Conservation (phyloP, 257 asterid species). For the Echium plantagineum region DNA sequence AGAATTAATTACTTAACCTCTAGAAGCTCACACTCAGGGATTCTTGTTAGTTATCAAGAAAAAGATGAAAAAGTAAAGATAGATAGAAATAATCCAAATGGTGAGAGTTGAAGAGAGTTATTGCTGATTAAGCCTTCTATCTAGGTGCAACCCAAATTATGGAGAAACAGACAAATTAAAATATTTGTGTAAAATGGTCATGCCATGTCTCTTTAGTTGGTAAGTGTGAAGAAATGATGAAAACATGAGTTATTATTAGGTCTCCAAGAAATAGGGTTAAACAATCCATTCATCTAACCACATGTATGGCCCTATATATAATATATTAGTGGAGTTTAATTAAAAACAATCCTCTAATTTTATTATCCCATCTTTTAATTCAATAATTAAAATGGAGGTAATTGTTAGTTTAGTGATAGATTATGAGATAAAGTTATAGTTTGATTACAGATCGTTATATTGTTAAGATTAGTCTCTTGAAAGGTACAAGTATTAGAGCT, state of each 20-base stretch:
- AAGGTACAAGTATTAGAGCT: no score
- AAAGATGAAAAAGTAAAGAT: constrained; percentile 5
- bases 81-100: constrained; percentile 9
- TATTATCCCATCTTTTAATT: no score
- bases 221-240: constrained; percentile 25
- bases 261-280: constrained; percentile 5
- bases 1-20: constrained; percentile 24
- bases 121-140: constrained; percentile 2
- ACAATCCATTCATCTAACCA: not conserved
- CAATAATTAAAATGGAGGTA: no score
- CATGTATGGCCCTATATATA: not conserved
- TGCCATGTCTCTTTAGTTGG: constrained; percentile 34
- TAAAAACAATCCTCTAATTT: not conserved
- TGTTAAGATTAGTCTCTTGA: no score
- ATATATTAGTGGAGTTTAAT: not conserved
- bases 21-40: constrained; percentile 15
- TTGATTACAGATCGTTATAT: no score
- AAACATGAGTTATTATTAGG: constrained; percentile 6
- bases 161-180: constrained; percentile 33
- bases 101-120: constrained; percentile 22
- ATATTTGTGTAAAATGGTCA: constrained; percentile 26
- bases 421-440: not conserved
- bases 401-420: not conserved
- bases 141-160: not conserved
- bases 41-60: not conserved